phyloP scores from a whole-genome alignment of 2,329 filamentous ascomycete genomes.

The Trichoderma guizhouense region DNA sequence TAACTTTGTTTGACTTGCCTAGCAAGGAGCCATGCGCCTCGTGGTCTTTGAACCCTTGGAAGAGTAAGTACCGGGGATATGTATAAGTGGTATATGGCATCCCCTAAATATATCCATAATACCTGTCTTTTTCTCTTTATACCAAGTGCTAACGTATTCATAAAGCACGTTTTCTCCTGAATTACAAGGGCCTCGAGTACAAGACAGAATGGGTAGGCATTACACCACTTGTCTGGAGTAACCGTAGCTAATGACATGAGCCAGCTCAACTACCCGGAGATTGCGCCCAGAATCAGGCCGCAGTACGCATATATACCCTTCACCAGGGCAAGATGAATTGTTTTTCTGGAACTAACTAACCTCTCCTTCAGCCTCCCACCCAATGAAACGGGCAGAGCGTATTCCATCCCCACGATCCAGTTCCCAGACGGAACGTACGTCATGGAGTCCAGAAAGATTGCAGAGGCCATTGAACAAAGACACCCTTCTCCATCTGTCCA shows the following conservation, averaged over 20 bases:
- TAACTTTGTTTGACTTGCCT: slow-evolving; percentile 62
- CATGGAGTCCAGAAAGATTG: slow-evolving; percentile 64
- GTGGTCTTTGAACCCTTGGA: slow-evolving; percentile 72
- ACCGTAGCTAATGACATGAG: neutral
- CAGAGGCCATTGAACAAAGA: slow-evolving; percentile 52
- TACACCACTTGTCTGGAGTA: neutral
- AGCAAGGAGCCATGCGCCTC: slow-evolving; percentile 44
- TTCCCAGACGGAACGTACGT: slow-evolving; percentile 56
- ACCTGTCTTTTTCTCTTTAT: neutral
- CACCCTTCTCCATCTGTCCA: slow-evolving; percentile 58
- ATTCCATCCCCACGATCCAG: slow-evolving; percentile 47
- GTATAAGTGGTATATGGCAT: neutral
- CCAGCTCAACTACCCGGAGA: slow-evolving; percentile 62
- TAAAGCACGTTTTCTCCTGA: slow-evolving; percentile 60
- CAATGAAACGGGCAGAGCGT: slow-evolving; percentile 12
- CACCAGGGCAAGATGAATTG: neutral
- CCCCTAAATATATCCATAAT: neutral
- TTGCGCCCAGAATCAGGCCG: slow-evolving; percentile 53
- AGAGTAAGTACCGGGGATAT: slow-evolving; percentile 29
- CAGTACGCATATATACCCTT: slow-evolving; percentile 39
- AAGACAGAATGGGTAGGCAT: slow-evolving; percentile 58
- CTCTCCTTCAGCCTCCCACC: slow-evolving; percentile 6
- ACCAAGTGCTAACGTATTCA: neutral
- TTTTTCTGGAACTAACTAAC: neutral
- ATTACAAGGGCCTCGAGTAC: slow-evolving; percentile 66